These are phyloP conservation scores for Vanderwaltozyma yarrowii DNA, from an alignment of 805 yeast genomes.

Conservation along the genomic window DNA sequence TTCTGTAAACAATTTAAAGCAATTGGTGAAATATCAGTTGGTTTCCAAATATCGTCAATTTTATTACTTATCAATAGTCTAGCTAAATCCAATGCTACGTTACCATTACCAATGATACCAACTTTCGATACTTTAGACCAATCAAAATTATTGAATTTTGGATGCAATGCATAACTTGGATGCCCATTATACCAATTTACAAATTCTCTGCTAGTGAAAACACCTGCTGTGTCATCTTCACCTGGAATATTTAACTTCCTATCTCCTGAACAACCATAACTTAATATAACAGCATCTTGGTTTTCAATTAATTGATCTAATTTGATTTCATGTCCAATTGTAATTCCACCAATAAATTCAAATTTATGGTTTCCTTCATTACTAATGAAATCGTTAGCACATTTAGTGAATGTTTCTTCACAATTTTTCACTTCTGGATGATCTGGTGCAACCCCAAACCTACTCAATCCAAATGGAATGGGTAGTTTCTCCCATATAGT, in stretches of 20 bases:
- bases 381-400: constrained; percentile 19
- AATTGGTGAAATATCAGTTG: constrained; percentile 60
- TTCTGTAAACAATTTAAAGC: constrained; percentile 46
- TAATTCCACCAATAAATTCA: constrained; percentile 61
- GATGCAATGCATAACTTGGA: constrained; percentile 38
- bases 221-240: constrained; percentile 45
- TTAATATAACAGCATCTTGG: constrained; percentile 66
- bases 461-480: constrained; percentile 80
- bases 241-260: constrained; percentile 48
- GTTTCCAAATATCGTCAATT: constrained; percentile 43
- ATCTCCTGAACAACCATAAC: constrained; percentile 73
- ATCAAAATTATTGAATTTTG: constrained; percentile 41
- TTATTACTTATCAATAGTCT: constrained; percentile 52
- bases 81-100: constrained; percentile 89
- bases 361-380: constrained; percentile 30
- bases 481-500: constrained; percentile 81
- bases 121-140: constrained; percentile 53
- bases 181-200: constrained; percentile 97
- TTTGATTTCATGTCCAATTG: constrained; percentile 52
- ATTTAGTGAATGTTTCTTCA: constrained; percentile 54
- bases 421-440: constrained; percentile 93
- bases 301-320: constrained; percentile 39
- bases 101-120: constrained; percentile 90
- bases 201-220: constrained; percentile 70
- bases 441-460: constrained; percentile 99